Evolutionary conservation across 495 filamentous ascomycete genomes (phyloP).

Genomic region (Talaromyces stipitatus): DNA sequence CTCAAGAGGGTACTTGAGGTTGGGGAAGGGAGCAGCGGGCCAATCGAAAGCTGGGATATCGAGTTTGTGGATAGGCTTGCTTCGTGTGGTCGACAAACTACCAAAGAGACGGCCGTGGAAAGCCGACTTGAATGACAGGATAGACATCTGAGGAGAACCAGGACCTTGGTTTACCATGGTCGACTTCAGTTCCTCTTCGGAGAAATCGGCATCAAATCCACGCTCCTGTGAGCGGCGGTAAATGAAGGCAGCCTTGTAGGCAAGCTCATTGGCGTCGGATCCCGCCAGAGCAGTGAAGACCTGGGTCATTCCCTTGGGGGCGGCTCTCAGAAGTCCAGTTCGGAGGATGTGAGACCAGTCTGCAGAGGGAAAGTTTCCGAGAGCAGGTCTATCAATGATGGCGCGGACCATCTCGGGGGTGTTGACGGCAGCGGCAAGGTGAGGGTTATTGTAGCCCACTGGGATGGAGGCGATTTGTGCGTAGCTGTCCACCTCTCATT

Average conservation of each 20-base stretch:
- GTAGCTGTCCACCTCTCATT: constrained; percentile 56
- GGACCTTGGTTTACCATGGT: constrained; percentile 83
- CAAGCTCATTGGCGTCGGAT: constrained; percentile 97
- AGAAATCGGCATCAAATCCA: constrained; percentile 74
- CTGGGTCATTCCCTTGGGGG: constrained; percentile 86
- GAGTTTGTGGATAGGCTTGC: constrained; percentile 96
- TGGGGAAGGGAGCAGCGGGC: constrained; percentile 91
- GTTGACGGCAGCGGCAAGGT: constrained; percentile 59
- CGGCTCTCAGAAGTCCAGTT: constrained; percentile 81
- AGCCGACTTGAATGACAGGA: constrained; percentile 84
- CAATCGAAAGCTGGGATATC: constrained; percentile 98
- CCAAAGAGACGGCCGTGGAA: constrained; percentile 98
- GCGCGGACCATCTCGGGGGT: constrained; percentile 74
- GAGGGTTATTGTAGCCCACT: constrained; percentile 92
- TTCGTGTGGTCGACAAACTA: constrained; percentile 84
- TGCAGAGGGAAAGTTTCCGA: constrained; percentile 91
- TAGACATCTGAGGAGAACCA: constrained; percentile 76
- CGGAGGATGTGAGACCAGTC: constrained; percentile 83
- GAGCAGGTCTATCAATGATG: constrained; percentile 87
- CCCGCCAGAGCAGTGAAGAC: constrained; percentile 96
- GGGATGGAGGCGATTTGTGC: constrained; percentile 97
- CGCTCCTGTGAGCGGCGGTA: constrained; percentile 85
- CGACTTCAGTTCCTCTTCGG: constrained; percentile 65
- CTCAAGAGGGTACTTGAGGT: constrained; percentile 85
- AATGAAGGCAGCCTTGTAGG: constrained; percentile 99